Percentiles rank a stretch among this genome's conserved stretches.
Evolutionary conservation across 495 filamentous ascomycete species (phyloP).

Genomic region (Xylaria cubensis): DNA sequence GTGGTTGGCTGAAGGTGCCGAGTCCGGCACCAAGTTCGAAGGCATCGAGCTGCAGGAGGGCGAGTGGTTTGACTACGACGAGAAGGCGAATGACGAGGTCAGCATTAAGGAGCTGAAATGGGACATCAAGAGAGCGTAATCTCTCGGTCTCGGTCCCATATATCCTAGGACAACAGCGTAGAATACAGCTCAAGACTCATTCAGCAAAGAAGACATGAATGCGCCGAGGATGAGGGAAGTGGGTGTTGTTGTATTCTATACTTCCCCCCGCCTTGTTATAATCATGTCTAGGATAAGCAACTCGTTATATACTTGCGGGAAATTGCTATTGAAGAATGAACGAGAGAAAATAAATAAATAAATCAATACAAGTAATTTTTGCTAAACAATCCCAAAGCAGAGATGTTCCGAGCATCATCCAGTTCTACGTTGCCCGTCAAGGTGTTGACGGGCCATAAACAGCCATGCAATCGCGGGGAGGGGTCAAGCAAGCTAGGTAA

Average conservation of each 20-base stretch:
- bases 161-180: neutral
- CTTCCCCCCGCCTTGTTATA: neutral
- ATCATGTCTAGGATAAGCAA: neutral
- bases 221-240: neutral
- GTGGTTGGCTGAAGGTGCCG: conserved; percentile 82
- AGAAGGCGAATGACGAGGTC: conserved; percentile 64
- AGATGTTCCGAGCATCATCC: neutral
- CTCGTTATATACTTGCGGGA: neutral
- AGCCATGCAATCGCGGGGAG: neutral
- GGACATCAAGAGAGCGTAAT: conserved; percentile 73
- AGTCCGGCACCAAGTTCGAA: conserved; percentile 78
- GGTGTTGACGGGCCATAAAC: neutral
- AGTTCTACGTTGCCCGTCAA: neutral
- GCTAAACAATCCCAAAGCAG: neutral
- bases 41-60: conserved; percentile 83
- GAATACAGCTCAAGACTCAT: neutral
- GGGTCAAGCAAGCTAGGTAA: neutral
- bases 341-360: neutral
- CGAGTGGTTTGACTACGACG: conserved; percentile 70
- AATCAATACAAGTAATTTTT: neutral
- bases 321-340: neutral
- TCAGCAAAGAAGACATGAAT: neutral
- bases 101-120: conserved; percentile 91
- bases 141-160: neutral
- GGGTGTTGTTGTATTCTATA: neutral